Conservation (phyloP, 495 filamentous ascomycete species). For the Lepraria neglecta region DNA sequence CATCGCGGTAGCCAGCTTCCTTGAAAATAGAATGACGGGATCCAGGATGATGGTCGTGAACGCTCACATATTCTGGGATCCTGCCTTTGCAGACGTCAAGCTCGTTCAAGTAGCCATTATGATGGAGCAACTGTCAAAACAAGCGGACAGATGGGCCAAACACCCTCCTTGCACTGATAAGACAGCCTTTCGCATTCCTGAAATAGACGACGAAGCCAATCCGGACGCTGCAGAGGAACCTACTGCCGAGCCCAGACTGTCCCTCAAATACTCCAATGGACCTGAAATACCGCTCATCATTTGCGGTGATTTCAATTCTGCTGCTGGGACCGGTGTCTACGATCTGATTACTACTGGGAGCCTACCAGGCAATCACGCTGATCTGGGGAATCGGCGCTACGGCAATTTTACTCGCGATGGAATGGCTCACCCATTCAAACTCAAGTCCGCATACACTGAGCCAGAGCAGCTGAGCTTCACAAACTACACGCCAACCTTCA, state of each 20-base stretch:
- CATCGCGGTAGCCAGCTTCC: slow-evolving; percentile 81
- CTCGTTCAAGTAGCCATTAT: slow-evolving; percentile 88
- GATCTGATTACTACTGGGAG: slow-evolving; percentile 73
- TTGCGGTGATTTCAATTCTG: slow-evolving; percentile 95
- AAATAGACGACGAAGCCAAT: slow-evolving; percentile 46
- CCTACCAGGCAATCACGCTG: slow-evolving; percentile 64
- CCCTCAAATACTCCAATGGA: slow-evolving; percentile 71
- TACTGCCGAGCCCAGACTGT: slow-evolving; percentile 53
- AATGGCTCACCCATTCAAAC: slow-evolving; percentile 86
- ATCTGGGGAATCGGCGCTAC: slow-evolving; percentile 67
- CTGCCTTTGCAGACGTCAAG: slow-evolving; percentile 84
- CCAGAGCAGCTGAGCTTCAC: slow-evolving; percentile 84
- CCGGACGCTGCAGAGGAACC: slow-evolving; percentile 43
- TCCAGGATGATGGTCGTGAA: slow-evolving; percentile 86
- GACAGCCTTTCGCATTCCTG: slow-evolving; percentile 58
- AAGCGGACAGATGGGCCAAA: slow-evolving; percentile 75
- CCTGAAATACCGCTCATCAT: slow-evolving; percentile 85
- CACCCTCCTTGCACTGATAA: slow-evolving; percentile 74
- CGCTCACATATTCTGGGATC: slow-evolving; percentile 92
- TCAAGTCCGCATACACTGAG: slow-evolving; percentile 77
- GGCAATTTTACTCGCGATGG: slow-evolving; percentile 87
- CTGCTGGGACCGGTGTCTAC: slow-evolving; percentile 75
- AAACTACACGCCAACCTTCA: slow-evolving; percentile 90
- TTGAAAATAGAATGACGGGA: slow-evolving; percentile 84
- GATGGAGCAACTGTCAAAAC: slow-evolving; percentile 78